phyloP scores from a whole-genome alignment of 129 eudicot genomes.

The Flaveria linearis region DNA sequence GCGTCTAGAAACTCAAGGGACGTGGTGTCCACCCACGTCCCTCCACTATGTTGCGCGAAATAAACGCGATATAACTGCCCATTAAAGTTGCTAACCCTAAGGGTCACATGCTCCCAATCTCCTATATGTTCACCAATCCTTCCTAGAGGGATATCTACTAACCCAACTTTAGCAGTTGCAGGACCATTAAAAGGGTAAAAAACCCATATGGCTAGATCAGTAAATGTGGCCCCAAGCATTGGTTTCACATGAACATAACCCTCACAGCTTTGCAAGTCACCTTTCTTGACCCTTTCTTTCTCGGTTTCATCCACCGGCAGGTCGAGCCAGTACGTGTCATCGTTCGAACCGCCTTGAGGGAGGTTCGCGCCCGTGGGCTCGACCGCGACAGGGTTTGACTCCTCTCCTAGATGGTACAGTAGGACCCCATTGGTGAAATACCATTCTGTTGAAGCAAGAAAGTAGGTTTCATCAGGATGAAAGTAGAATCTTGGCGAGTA shows the following conservation, averaged over 20 bases:
- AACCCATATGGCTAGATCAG: slow-evolving; percentile 64
- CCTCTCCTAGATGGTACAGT: slow-evolving; percentile 51
- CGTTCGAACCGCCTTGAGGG: slow-evolving; percentile 65
- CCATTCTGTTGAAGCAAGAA: slow-evolving; percentile 63
- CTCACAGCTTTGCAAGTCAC: slow-evolving; percentile 42
- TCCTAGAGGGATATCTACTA: slow-evolving; percentile 45
- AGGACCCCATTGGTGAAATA: slow-evolving; percentile 59
- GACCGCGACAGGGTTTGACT: slow-evolving; percentile 45
- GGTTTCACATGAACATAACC: slow-evolving; percentile 66
- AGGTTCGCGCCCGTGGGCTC: slow-evolving; percentile 58
- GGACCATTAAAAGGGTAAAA: slow-evolving; percentile 81
- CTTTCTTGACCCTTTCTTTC: slow-evolving; percentile 52
- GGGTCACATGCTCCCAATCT: too few relatives aligned
- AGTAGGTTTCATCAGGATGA: slow-evolving; percentile 54
- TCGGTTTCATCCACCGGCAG: slow-evolving; percentile 50
- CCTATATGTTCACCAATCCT: slow-evolving; percentile 73
- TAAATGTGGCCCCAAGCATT: slow-evolving; percentile 60
- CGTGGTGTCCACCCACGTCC: too few relatives aligned
- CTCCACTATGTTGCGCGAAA: too few relatives aligned
- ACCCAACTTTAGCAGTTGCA: slow-evolving; percentile 54
- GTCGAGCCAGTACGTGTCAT: slow-evolving; percentile 70
- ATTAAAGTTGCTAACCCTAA: too few relatives aligned
- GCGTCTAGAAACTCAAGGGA: too few relatives aligned
- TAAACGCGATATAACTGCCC: too few relatives aligned
- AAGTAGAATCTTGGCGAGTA: too few relatives aligned